Evolutionary conservation across 352 stramenopile genomes (phyloP).

Genomic region (Pythium pectinolyticum): DNA sequence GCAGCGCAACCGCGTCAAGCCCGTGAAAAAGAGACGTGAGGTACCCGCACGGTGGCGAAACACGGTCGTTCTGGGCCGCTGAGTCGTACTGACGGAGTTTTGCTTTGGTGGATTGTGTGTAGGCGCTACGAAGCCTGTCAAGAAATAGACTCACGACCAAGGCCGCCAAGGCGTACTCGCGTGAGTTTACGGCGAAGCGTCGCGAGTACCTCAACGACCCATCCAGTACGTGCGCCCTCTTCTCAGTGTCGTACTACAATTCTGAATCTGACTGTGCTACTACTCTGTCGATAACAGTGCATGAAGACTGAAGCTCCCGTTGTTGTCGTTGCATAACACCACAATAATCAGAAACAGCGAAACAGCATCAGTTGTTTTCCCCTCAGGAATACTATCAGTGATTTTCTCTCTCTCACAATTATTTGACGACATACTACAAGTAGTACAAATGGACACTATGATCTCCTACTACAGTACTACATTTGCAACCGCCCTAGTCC

Average conservation of each 20-base stretch:
- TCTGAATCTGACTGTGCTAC: too few relatives aligned
- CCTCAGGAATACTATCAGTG: constrained; percentile 13
- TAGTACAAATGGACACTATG: too few relatives aligned
- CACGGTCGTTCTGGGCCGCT: background rate
- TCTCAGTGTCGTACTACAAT: too few relatives aligned
- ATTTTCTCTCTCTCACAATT: too few relatives aligned
- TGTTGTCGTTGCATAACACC: too few relatives aligned
- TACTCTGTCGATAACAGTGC: constrained; percentile 3
- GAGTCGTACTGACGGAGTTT: background rate
- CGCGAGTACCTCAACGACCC: constrained; percentile 57
- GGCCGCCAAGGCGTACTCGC: constrained; percentile 44
- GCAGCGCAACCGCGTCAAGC: constrained; percentile 72
- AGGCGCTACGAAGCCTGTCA: constrained; percentile 70
- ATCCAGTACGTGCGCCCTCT: constrained; percentile 8
- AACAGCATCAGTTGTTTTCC: background rate
- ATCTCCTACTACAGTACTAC: too few relatives aligned
- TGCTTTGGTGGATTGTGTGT: background rate
- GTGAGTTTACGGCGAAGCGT: constrained; percentile 45
- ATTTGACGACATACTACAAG: too few relatives aligned
- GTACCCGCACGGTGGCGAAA: constrained; percentile 22
- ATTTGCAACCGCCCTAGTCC: background rate
- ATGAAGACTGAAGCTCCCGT: constrained; percentile 25
- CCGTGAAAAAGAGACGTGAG: constrained; percentile 72
- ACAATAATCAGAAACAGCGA: too few relatives aligned
- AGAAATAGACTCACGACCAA: constrained; percentile 71